Evolutionary conservation across 257 asterid genomes (phyloP), one percentile per base, ranked within the genome.

Genomic region (Solanum habrochaites): DNA sequence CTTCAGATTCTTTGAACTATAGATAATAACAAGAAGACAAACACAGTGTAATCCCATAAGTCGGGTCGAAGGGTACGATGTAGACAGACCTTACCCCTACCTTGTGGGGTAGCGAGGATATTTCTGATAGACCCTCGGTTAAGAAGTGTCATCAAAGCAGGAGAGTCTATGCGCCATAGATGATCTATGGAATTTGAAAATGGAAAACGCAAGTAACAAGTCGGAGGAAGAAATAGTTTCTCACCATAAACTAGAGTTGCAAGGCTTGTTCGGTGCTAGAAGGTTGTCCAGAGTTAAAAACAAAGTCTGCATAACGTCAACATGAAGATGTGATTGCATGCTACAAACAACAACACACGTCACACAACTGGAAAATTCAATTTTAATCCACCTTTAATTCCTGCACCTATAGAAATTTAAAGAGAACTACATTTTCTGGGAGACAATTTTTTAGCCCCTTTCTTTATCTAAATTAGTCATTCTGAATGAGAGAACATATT

Each of bases 161-260:
- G 69, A 62, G 27, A 62, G 11, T 66, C 2, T 29, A 5, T 8
- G 71, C 18, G 27, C 40, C 42, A 32, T 49, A 40, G 43, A 45
- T 40, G 39, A 43, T 56, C 56, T 18, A 14, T 18, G 29, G 52
- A 43, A 31, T 18, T 64, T 29, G 42, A 21, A 70, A 69, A 45
- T 32, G 83, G 69, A 70, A 85, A 71, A 29, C 1, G 62, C 64
- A 25, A 29, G 25, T 20, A 85, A 31, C 64, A 78, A 71, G 2
- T 9, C 6, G n/a, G 45, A 39, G 62, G 74, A 37, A 47, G 23
- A 70, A 31, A 31, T 31, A n/a, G 15, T n/a, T 43, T 87, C 88
- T 82, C 84, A 89, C 91, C 91, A 89, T n/a, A 89, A 88, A 83
- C 91, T 85, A 82, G 83, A 25, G 77, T 89, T 90, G 69, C 91